Base-by-base conservation (phyloP, 2,329 filamentous ascomycete genomes). In the Hypomyces perniciosus region DNA sequence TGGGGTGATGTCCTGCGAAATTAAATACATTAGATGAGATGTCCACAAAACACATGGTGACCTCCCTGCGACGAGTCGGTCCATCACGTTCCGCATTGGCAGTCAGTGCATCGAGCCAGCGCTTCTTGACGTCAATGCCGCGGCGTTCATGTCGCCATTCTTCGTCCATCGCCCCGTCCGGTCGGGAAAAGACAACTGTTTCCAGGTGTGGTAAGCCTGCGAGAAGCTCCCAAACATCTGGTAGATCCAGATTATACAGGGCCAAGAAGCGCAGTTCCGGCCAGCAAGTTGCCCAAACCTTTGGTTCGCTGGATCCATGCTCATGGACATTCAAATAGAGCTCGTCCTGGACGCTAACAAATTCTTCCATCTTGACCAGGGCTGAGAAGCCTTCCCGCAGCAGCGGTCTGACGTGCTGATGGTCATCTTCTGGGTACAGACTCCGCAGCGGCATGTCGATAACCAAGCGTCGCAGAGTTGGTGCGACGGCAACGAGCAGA, bases 371-470 rank as follows among this genome's bases (percentile, higher is more conserved):
- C 3, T 62, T 56, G 2, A 52, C 48, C 1, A 63, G 39, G 1
- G 58, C 50, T 13, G 58, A 52, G 1, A 63, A 62, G 0, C 50
- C 61, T 0, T 44, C 37, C 13, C 59, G 55, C 1, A 62, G 47
- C 1, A 55, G 8, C 1, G 44, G 42, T 1, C 51, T 28, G 2
- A 57, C 28, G 6, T 47, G 43, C 0, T 44, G 10, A 0, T 13
- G 2, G 13, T 60, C 46, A 1, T 55, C 2, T 1, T 12, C 7
- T 7, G 56, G 54, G 1, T 30, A 12, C 0, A 61, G 34, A 4
- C 29, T 44, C 2, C 55, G 50, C 3, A 62, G 30, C 1, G 60
- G 59, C 52, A 62, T 60, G 8, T 62, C 56, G 2, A 62, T 56
- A 39, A 62, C 29, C 4, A 52, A 34, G 20, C 40, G 40, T 13